A percentile compares a stretch with the other conserved stretches of the same genome.
These are phyloP conservation scores for Leishmania arabica DNA, from an alignment of 208 protist species.

Conservation along the genomic window DNA sequence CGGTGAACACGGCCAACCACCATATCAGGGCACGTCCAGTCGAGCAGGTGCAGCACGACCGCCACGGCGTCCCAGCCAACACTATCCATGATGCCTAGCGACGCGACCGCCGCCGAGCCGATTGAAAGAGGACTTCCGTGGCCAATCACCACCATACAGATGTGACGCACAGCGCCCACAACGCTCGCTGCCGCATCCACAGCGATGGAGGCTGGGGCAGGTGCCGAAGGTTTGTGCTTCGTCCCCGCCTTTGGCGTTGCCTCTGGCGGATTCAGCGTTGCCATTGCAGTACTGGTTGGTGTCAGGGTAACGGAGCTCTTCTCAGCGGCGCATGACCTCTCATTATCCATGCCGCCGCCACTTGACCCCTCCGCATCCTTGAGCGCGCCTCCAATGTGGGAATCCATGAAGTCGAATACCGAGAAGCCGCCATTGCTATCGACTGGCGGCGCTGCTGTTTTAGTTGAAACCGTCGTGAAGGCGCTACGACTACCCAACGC, in stretches of 20 bases:
- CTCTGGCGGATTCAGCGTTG: not conserved
- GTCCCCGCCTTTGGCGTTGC: not conserved
- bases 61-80: constrained; percentile 35
- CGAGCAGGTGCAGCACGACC: constrained; percentile 26
- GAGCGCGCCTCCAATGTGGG: constrained; percentile 2
- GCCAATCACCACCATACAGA: constrained; percentile 21
- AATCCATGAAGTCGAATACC: constrained; percentile 25
- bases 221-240: not conserved
- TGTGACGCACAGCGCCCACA: constrained; percentile 8
- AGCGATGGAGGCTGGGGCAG: constrained; percentile 18
- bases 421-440: constrained; percentile 20
- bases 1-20: constrained; percentile 32
- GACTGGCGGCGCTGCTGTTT: not conserved
- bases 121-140: not conserved
- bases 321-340: not conserved
- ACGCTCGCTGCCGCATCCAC: constrained; percentile 11
- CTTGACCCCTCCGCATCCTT: constrained; percentile 11
- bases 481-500: not conserved
- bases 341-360: not conserved
- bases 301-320: not conserved
- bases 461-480: not conserved
- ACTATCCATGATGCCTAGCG: constrained; percentile 28
- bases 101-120: not conserved
- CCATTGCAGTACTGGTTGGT: not conserved
- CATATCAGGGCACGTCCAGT: constrained; percentile 38